Evolutionary conservation across 805 yeast genomes (phyloP).

Genomic region (Brettanomyces naardenensis): DNA sequence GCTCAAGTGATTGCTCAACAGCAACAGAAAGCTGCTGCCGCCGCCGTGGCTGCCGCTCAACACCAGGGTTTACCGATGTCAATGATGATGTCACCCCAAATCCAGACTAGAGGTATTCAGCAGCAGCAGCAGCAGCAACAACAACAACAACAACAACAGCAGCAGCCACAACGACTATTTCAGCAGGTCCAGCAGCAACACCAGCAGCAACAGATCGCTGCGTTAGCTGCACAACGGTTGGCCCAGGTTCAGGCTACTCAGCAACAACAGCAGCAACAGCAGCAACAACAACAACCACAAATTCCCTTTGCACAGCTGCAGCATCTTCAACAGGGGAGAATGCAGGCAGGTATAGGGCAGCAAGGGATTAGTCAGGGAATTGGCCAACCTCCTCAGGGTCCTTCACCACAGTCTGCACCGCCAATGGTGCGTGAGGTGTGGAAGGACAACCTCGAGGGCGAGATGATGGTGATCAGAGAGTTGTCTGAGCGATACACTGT

Average conservation of each 20-base stretch:
- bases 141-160: slow-evolving; percentile 12
- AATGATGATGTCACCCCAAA: slow-evolving; percentile 28
- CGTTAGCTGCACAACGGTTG: slow-evolving; percentile 16
- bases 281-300: slow-evolving; percentile 10
- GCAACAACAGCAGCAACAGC: slow-evolving; percentile 11
- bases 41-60: slow-evolving; percentile 3
- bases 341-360: slow-evolving; percentile 18
- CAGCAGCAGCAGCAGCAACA: slow-evolving; percentile 16
- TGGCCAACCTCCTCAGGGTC: background rate
- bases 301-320: slow-evolving; percentile 14
- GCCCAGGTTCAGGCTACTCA: slow-evolving; percentile 8
- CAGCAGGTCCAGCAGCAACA: slow-evolving; percentile 9
- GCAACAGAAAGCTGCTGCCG: slow-evolving; percentile 4
- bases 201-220: slow-evolving; percentile 10
- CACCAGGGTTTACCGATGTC: slow-evolving; percentile 19
- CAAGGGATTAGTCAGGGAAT: no score
- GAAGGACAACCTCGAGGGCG: slow-evolving; percentile 60
- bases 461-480: slow-evolving; percentile 53
- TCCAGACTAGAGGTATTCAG: slow-evolving; percentile 24
- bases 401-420: slow-evolving; percentile 16
- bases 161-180: slow-evolving; percentile 16
- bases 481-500: slow-evolving; percentile 49
- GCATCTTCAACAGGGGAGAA: slow-evolving; percentile 16
- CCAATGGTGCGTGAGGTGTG: slow-evolving; percentile 67
- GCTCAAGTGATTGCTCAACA: slow-evolving; percentile 14